These are phyloP conservation scores for Thielaviopsis cerberus DNA, from an alignment of 2,329 filamentous ascomycete species.

Conservation along the genomic window DNA sequence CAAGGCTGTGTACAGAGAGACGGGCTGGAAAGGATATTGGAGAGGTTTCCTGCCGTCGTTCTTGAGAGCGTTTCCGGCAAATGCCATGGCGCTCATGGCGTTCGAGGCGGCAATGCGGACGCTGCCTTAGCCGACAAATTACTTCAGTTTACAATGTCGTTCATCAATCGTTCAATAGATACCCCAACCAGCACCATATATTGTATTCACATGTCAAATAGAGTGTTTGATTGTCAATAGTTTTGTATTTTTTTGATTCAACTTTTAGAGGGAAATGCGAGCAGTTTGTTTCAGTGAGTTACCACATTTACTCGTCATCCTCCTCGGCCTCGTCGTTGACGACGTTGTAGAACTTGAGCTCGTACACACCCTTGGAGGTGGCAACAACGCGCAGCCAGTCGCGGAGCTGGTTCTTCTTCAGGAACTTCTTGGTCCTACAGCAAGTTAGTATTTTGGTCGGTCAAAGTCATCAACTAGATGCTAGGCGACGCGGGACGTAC, in stretches of 20 bases:
- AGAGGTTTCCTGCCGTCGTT: conserved; percentile 89
- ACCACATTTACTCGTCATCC: conserved; percentile 73
- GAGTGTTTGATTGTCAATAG: background rate
- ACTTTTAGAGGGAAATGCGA: conserved; percentile 3
- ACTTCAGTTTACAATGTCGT: background rate
- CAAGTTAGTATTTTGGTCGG: conserved; percentile 4
- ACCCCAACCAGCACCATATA: background rate
- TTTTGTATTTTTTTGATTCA: conserved; percentile 12
- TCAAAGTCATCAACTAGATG: background rate
- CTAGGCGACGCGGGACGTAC: conserved; percentile 34
- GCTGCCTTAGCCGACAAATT: conserved; percentile 23
- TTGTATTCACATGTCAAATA: background rate
- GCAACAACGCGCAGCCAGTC: conserved; percentile 99
- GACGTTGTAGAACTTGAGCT: conserved; percentile 99
- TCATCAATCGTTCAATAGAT: background rate
- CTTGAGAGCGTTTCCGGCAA: conserved; percentile 81
- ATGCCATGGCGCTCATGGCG: conserved; percentile 78
- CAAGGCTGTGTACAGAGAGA: conserved; percentile 53
- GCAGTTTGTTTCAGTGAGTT: background rate
- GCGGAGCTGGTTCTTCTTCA: conserved; percentile 99
- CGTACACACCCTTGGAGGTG: conserved; percentile 94
- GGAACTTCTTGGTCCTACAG: conserved; percentile 95
- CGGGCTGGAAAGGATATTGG: conserved; percentile 69
- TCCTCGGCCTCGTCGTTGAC: conserved; percentile 96
- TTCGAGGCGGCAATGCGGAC: conserved; percentile 81